Evolutionary conservation across 2,329 filamentous ascomycete species (phyloP).

Genomic region (Pochonia chlamydosporia): DNA sequence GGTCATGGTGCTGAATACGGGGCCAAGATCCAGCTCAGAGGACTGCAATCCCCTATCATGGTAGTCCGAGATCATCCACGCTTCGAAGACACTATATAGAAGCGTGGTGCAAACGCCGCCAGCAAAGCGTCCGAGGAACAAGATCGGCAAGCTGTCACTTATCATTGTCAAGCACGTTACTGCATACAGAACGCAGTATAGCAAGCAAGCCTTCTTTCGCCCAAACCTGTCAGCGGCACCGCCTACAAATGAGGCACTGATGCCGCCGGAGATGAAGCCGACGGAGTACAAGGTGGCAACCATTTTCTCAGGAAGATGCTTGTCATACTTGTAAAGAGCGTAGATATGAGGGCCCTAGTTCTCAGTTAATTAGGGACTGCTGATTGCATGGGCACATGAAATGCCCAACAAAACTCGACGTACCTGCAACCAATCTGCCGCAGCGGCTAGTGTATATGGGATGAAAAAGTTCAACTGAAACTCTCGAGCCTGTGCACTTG

Average conservation of each 20-base stretch:
- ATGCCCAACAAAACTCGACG: too few species aligned
- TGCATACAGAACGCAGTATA: slow-evolving; percentile 47
- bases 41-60: slow-evolving; percentile 38
- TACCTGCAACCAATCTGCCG: too few species aligned
- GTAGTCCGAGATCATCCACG: slow-evolving; percentile 56
- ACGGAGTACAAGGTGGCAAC: slow-evolving; percentile 40
- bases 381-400: too few species aligned
- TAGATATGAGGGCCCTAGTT: too few species aligned
- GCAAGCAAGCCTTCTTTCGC: slow-evolving; percentile 43
- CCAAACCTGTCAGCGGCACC: slow-evolving; percentile 37
- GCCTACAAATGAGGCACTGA: slow-evolving; percentile 36
- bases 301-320: slow-evolving; percentile 35
- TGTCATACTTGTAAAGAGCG: slow-evolving; percentile 42
- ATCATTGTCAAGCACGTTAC: slow-evolving; percentile 47
- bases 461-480: too few species aligned
- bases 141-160: slow-evolving; percentile 30
- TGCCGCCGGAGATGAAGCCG: slow-evolving; percentile 42
- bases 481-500: too few species aligned
- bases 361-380: slow-evolving; percentile 8
- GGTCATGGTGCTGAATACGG: slow-evolving; percentile 47
- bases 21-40: slow-evolving; percentile 35
- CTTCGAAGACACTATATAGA: slow-evolving; percentile 53
- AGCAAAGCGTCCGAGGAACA: slow-evolving; percentile 48
- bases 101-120: slow-evolving; percentile 52
- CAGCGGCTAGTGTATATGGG: too few species aligned